A percentile compares a stretch with the other conserved stretches of the same genome.
Conservation (phyloP, 306 rosid species). For the Coriaria nepalensis region DNA sequence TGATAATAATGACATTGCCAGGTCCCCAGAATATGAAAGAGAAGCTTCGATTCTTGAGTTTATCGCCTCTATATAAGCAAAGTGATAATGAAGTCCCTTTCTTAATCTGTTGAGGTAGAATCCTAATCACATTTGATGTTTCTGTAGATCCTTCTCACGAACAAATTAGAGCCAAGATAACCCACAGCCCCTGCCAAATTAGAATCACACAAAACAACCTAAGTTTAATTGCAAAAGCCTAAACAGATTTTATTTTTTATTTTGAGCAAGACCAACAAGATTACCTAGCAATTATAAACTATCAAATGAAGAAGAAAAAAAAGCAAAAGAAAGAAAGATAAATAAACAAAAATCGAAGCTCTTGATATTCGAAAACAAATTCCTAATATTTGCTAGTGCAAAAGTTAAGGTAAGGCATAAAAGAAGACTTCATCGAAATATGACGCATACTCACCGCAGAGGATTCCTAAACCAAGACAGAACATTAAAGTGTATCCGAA, state of each 20-base stretch:
- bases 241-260: too few species aligned
- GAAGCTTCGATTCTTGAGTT: too few species aligned
- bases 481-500: conserved; percentile 98
- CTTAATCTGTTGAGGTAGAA: neutral
- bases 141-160: conserved; percentile 99
- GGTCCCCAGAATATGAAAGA: conserved; percentile 13
- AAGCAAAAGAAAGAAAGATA: neutral
- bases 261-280: too few species aligned
- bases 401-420: neutral
- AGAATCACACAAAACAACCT: conserved; percentile 2
- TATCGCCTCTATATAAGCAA: too few species aligned
- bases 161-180: conserved; percentile 87
- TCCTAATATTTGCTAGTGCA: too few species aligned
- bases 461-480: conserved; percentile 95
- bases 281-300: too few species aligned
- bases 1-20: conserved; percentile 1
- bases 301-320: too few species aligned
- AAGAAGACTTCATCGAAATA: neutral
- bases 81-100: too few species aligned
- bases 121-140: conserved; percentile 95
- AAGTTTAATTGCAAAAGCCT: neutral
- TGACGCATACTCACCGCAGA: conserved; percentile 60
- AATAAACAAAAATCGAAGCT: neutral
- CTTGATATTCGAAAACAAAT: neutral
- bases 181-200: conserved; percentile 83